Percentiles rank a stretch among this genome's conserved stretches.
These are phyloP conservation scores for Eucalyptus decipiens DNA, from an alignment of 345 rosid species.

Conservation along the genomic window DNA sequence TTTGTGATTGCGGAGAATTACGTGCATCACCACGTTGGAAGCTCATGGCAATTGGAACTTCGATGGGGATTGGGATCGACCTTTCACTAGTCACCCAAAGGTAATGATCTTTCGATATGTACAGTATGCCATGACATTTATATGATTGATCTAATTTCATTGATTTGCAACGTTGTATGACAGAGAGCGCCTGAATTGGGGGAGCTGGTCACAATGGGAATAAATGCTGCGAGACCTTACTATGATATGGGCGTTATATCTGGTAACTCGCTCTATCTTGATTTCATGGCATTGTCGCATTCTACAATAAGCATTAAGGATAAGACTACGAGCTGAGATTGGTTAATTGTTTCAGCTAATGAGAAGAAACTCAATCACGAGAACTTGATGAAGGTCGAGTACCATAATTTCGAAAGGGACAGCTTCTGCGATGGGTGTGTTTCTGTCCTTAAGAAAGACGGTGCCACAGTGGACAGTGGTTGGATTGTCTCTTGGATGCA, in stretches of 20 bases:
- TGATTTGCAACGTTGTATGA: background rate
- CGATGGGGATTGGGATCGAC: constrained; percentile 14
- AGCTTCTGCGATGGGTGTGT: constrained; percentile 19
- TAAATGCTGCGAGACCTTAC: constrained; percentile 13
- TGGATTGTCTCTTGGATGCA: constrained; percentile 36
- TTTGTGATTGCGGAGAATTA: too few relatives aligned
- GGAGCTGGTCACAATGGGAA: constrained; percentile 17
- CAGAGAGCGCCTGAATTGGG: constrained; percentile 16
- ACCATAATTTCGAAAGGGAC: constrained; percentile 16
- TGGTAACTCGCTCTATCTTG: background rate
- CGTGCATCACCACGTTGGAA: constrained; percentile 4
- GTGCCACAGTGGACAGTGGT: constrained; percentile 22
- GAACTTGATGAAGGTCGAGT: constrained; percentile 7
- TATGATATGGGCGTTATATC: constrained; percentile 16
- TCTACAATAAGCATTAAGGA: background rate
- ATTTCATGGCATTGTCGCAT: background rate
- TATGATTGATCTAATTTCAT: background rate
- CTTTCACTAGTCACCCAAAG: constrained; percentile 34
- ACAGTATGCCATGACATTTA: background rate
- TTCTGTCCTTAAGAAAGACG: constrained; percentile 11
- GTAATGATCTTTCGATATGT: background rate
- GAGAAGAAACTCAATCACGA: constrained; percentile 6
- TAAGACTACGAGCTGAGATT: background rate
- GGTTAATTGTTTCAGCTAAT: constrained; percentile 1
- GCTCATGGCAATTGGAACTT: constrained; percentile 10